Conservation (phyloP, 192 early-diverging fungal species). For the Umbelopsis sp. region DNA sequence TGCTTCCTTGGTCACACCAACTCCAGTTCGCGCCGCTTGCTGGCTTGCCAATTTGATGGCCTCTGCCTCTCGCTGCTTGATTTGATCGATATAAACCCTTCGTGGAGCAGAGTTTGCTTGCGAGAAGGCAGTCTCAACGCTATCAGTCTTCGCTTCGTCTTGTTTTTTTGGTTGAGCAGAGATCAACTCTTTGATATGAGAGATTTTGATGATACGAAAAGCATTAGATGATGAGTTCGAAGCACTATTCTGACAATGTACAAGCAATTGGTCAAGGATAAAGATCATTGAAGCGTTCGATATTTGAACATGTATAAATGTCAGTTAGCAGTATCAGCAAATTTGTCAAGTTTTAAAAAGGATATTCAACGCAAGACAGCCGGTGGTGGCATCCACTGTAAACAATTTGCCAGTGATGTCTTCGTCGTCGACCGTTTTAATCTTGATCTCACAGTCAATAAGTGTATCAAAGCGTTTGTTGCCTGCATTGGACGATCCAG, state of each 20-base stretch:
- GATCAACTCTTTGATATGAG: conserved; percentile 58
- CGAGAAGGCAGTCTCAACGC: background rate
- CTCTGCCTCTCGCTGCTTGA: conserved; percentile 54
- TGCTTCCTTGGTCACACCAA: conserved; percentile 74
- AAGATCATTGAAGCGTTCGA: background rate
- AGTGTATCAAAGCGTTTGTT: conserved; percentile 47
- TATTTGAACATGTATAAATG: background rate
- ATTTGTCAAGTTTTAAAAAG: conserved; percentile 35
- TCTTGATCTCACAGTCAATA: conserved; percentile 50
- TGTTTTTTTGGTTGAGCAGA: conserved; percentile 24
- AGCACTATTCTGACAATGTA: conserved; percentile 24
- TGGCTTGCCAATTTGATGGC: conserved; percentile 50
- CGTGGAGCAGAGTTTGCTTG: conserved; percentile 8
- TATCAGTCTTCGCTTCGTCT: background rate
- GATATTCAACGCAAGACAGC: conserved; percentile 69
- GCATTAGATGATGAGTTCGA: conserved; percentile 28
- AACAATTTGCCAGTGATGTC: conserved; percentile 59
- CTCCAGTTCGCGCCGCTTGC: conserved; percentile 67
- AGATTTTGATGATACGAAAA: conserved; percentile 63
- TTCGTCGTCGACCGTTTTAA: conserved; percentile 53
- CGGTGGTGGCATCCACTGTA: conserved; percentile 59
- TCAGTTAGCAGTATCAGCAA: background rate
- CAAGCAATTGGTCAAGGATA: conserved; percentile 23
- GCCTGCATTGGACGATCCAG: conserved; percentile 16
- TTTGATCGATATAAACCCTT: conserved; percentile 54